Percentiles rank a stretch among this genome's conserved stretches.
phyloP scores from a whole-genome alignment of 73 alveolate species.

The Paramecium sexaurelia region DNA sequence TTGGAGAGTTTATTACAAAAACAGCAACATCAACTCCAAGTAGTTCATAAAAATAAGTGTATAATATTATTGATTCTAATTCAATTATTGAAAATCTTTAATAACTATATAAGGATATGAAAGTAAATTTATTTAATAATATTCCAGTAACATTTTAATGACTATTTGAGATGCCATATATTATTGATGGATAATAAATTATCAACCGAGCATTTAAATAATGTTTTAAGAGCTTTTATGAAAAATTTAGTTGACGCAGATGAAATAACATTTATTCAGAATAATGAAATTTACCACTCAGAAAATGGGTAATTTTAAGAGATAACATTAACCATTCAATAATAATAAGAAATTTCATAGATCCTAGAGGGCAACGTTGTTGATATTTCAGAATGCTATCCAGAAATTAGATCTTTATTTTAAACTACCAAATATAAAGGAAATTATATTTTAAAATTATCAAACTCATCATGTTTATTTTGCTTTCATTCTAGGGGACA shows the following conservation, averaged over 20 bases:
- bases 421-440: not conserved
- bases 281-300: not conserved
- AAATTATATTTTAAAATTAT: not conserved
- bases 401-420: not conserved
- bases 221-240: not conserved
- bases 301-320: not conserved
- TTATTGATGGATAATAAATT: not conserved
- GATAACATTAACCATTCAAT: not conserved
- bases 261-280: not conserved
- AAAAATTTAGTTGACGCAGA: slow-evolving; percentile 19
- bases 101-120: not conserved
- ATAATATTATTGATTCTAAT: not conserved
- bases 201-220: not conserved
- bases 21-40: not conserved
- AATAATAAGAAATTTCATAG: not conserved
- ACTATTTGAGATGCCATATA: not conserved
- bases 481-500: not conserved
- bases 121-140: not conserved
- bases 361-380: not conserved
- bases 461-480: not conserved
- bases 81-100: not conserved
- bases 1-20: not conserved
- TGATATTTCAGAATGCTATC: not conserved
- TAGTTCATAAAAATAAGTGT: not conserved
- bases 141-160: not conserved